These are phyloP conservation scores for Sonneratia caseolaris DNA, from an alignment of 345 rosid genomes.

Conservation along the genomic window DNA sequence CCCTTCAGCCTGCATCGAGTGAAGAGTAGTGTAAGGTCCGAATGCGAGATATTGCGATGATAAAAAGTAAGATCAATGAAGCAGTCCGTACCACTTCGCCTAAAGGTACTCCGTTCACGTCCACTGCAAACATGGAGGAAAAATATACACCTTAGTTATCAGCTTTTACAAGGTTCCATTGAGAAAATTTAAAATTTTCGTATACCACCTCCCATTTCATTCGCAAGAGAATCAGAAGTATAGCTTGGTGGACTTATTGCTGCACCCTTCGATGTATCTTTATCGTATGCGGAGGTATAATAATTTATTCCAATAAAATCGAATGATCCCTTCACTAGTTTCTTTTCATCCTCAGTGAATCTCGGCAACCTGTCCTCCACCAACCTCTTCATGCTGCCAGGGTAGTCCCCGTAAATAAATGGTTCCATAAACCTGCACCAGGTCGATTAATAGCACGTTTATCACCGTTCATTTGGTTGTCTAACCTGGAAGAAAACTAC, in stretches of 20 bases:
- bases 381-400: slow-evolving; percentile 24
- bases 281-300: slow-evolving; percentile 28
- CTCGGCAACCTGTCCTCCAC: slow-evolving; percentile 34
- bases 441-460: background rate
- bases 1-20: slow-evolving; percentile 22
- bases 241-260: slow-evolving; percentile 8
- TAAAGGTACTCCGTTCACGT: background rate
- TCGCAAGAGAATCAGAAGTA: slow-evolving; percentile 5
- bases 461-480: background rate
- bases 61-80: no score
- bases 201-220: slow-evolving; percentile 11
- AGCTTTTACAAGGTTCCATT: background rate
- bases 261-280: slow-evolving; percentile 11
- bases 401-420: slow-evolving; percentile 33
- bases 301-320: slow-evolving; percentile 45
- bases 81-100: background rate
- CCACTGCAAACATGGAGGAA: background rate
- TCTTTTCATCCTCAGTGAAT: slow-evolving; percentile 25
- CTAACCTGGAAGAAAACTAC: background rate
- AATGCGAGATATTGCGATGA: no score
- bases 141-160: background rate
- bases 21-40: no score
- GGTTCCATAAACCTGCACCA: slow-evolving; percentile 34
- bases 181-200: background rate
- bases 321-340: slow-evolving; percentile 25